Base-by-base conservation (phyloP, 257 asterid genomes). In the Rehmannia glutinosa region DNA sequence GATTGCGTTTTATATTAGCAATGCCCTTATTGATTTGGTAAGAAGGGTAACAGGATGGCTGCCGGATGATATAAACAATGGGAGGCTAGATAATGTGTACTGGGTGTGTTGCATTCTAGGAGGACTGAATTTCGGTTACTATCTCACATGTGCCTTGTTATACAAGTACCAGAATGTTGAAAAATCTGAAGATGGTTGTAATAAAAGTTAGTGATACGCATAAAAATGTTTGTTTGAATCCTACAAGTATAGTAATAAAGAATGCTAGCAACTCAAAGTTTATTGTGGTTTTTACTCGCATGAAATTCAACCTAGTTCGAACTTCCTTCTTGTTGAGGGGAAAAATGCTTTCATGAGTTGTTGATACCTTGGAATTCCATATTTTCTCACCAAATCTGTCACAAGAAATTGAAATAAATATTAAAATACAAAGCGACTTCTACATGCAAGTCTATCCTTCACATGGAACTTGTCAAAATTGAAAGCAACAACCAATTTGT, bases 61-160 rank as follows among this genome's bases (percentile, higher is more conserved):
- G 71, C 97, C 86, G 1, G 90, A 90, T 17, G 54, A 90, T 36
- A 82, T 90, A 9, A 77, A 87, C 20, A 7, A 81, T 2, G 97
- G 97, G 69, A 82, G 90, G 78, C 54, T 90, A 6, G 93, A 90
- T 56, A 75, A 83, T 36, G 81, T 90, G 55, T 90, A 76, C 20
- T 90, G 97, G 97, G 16, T 72, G n/a, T 84, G 84, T 30, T 79
- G 86, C 68, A 39, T 66, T 0, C 27, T 85, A 7, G 95, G 87
- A 51, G 83, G 73, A 1, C 4, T 73, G 16, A 89, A 87, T 70
- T 78, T 80, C 28, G 72, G 27, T 3, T 87, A 87, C 46, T 89
- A 24, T 78, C 58, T 89, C 1, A 75, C 71, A 2, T 86, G 92
- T 16, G 59, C 82, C 9, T 47, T 63, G 2, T 12, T 68, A 55